Evolutionary conservation across 768 basidiomycete genomes (phyloP), one percentile per base, ranked within the genome.

Genomic region (Pleurotus tuoliensis): DNA sequence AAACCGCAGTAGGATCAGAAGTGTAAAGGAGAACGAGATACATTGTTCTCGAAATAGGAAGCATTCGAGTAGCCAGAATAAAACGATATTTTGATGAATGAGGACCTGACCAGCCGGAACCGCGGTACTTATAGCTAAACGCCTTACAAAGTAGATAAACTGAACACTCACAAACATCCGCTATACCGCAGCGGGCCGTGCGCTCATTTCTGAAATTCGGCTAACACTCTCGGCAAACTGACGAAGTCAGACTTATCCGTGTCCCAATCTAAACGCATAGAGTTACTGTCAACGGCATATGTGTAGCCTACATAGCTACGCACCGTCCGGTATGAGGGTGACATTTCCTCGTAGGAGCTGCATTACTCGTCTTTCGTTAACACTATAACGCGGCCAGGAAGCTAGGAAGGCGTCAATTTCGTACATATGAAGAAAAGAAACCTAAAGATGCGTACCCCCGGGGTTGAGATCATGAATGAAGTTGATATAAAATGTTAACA

Each of bases 381-480:
- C 30, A 1, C 69, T 72, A 58, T 75, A 83, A 12, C 58, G 71
- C 0, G 79, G 75, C 84, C 82, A 86, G 9, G 62, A 47, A 30
- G 68, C 82, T 82, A 57, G 1, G 20, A 40, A 47, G 27, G 15
- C 5, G 46, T 34, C 27, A 16, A 30, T 34, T 9, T 11, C 18
- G 48, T 34, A 43, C 16, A 55, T 34, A 45, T 9, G 41, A 12
- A n/a, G 11, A 51, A 20, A 46, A 24, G 16, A 27, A 55, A 34
- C 12, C n/a, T 9, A 25, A 15, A 47, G n/a, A 4, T 16, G 67
- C 77, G 20, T 57, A 83, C 83, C 46, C 37, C 83, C 82, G 2
- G 83, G 84, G 56, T 77, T 72, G 50, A 84, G 71, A 59, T 84
- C 80, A 59, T 76, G 70, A 16, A 83, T 70, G 60, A 86, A 86